Conservation (phyloP, 1,284 basidiomycete genomes). For the Fomitopsis schrenkii region DNA sequence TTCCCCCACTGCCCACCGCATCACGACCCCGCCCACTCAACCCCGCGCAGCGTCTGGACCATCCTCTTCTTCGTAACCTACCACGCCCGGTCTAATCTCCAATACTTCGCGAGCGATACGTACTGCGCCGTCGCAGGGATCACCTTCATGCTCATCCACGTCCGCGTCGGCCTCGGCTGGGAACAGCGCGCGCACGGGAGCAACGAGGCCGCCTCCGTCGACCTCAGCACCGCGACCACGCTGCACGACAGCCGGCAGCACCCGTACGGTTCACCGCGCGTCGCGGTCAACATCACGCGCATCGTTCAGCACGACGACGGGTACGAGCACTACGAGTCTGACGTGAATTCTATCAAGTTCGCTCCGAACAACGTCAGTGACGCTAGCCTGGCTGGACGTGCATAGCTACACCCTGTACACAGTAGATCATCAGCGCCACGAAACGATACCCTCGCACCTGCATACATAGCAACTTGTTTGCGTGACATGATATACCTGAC, state of each 20-base stretch:
- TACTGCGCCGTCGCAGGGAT: background rate
- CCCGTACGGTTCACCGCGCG: background rate
- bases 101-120: background rate
- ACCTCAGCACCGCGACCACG: background rate
- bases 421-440: too few species aligned
- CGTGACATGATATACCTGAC: too few species aligned
- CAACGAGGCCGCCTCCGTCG: background rate
- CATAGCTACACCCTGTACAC: background rate
- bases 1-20: background rate
- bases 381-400: background rate
- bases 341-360: background rate
- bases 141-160: slow-evolving; percentile 1
- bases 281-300: slow-evolving; percentile 4
- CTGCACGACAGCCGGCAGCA: background rate
- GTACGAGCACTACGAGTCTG: background rate
- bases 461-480: background rate
- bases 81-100: background rate
- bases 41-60: background rate
- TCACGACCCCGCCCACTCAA: background rate
- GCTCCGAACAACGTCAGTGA: background rate
- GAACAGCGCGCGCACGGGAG: background rate
- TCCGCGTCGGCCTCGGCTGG: background rate
- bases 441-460: background rate
- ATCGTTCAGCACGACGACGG: background rate
- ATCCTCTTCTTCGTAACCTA: slow-evolving; percentile 1